These are phyloP conservation scores for Gliomastix tumulicola DNA, from an alignment of 2,329 filamentous ascomycete genomes.

Conservation along the genomic window DNA sequence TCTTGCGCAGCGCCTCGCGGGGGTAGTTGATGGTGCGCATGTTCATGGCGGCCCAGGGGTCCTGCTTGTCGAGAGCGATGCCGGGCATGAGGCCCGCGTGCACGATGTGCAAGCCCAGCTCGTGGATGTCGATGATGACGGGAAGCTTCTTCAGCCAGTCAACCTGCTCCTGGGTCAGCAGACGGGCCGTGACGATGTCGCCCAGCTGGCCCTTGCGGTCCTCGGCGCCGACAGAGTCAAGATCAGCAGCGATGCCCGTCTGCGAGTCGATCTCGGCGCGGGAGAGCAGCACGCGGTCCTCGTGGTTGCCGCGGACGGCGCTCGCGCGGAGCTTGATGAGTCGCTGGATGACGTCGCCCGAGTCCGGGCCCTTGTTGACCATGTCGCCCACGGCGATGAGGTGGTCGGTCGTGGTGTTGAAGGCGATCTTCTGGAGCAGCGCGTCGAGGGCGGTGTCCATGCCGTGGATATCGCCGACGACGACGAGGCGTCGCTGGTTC, in stretches of 20 bases:
- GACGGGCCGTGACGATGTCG: slow-evolving; percentile 49
- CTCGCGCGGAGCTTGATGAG: slow-evolving; percentile 69
- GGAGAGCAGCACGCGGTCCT: slow-evolving; percentile 74
- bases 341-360: slow-evolving; percentile 66
- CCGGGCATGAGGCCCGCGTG: slow-evolving; percentile 83
- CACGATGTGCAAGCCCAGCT: slow-evolving; percentile 60
- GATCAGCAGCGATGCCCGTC: slow-evolving; percentile 15
- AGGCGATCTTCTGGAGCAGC: slow-evolving; percentile 61
- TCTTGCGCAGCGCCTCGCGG: slow-evolving; percentile 27
- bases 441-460: slow-evolving; percentile 61
- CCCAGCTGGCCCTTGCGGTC: slow-evolving; percentile 23
- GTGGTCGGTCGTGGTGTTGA: slow-evolving; percentile 55
- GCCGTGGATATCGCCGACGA: slow-evolving; percentile 91
- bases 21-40: slow-evolving; percentile 73
- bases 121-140: slow-evolving; percentile 70
- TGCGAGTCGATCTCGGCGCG: slow-evolving; percentile 27
- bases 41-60: slow-evolving; percentile 82
- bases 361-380: slow-evolving; percentile 83
- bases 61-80: slow-evolving; percentile 59
- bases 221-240: slow-evolving; percentile 12
- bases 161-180: slow-evolving; percentile 49
- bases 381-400: slow-evolving; percentile 73
- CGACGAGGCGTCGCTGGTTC: slow-evolving; percentile 56
- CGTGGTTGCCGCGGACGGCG: slow-evolving; percentile 86
- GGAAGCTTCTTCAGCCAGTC: slow-evolving; percentile 65